These are phyloP conservation scores for Croton laevigatus DNA, from an alignment of 441 rosid genomes.

Conservation along the genomic window DNA sequence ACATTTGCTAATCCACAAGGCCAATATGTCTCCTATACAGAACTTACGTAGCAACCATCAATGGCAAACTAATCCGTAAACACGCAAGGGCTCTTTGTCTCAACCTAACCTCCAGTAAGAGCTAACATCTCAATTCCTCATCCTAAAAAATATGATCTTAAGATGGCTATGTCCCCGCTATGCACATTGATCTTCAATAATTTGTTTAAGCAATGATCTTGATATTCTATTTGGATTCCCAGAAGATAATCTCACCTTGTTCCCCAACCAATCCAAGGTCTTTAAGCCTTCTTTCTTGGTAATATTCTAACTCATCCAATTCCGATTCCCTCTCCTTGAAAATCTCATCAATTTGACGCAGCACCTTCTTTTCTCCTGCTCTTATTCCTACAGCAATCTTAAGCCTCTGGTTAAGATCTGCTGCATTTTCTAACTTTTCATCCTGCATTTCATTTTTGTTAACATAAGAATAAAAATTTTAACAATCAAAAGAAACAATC, in stretches of 20 bases:
- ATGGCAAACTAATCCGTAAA: too few relatives aligned
- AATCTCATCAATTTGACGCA: conserved; percentile 62
- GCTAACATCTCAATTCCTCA: background rate
- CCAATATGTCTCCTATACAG: too few relatives aligned
- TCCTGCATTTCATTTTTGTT: conserved; percentile 44
- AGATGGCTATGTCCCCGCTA: background rate
- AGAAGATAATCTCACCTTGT: conserved; percentile 88
- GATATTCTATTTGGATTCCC: conserved; percentile 50
- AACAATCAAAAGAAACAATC: background rate
- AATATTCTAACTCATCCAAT: conserved; percentile 69
- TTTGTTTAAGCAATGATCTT: background rate
- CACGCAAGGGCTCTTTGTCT: too few relatives aligned
- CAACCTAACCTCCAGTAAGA: background rate
- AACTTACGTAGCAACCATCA: too few relatives aligned
- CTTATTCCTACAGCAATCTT: conserved; percentile 69
- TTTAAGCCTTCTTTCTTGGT: conserved; percentile 84
- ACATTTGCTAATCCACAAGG: too few relatives aligned
- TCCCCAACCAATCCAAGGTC: conserved; percentile 91
- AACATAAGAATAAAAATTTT: background rate
- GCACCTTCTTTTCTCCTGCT: conserved; percentile 77
- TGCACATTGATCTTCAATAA: background rate
- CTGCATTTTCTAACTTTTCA: conserved; percentile 52
- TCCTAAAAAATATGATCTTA: background rate
- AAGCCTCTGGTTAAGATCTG: conserved; percentile 39
- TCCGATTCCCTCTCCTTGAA: conserved; percentile 67